Percentiles rank a stretch among this genome's conserved stretches.
phyloP scores from a whole-genome alignment of 2,329 filamentous ascomycete genomes.

The Pseudocercospora musae region DNA sequence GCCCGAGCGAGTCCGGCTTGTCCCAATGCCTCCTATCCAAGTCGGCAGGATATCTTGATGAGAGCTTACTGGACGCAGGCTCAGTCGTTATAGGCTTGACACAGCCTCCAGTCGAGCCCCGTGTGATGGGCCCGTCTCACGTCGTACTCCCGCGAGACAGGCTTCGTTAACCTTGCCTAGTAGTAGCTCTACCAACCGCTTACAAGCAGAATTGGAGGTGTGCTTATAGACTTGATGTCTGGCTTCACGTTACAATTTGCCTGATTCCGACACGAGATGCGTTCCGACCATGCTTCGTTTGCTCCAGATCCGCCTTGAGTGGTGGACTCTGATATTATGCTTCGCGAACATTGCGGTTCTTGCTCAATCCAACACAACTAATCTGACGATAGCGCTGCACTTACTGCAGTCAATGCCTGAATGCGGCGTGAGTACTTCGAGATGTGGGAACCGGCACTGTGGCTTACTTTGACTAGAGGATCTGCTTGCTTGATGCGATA shows the following conservation, averaged over 20 bases:
- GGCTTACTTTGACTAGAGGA: constrained; percentile 6
- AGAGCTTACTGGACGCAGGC: not conserved
- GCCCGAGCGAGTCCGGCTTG: not conserved
- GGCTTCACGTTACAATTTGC: not conserved
- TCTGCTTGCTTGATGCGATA: constrained; percentile 19
- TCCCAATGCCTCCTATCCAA: not conserved
- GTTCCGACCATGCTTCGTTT: not conserved
- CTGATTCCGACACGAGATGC: not conserved
- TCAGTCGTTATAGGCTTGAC: no score
- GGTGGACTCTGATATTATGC: not conserved
- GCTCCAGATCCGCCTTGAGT: not conserved
- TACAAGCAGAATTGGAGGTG: no score
- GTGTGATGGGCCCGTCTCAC: no score
- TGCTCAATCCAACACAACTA: not conserved
- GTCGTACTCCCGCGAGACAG: no score
- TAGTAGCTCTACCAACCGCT: no score
- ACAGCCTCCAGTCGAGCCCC: no score
- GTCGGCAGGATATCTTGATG: not conserved
- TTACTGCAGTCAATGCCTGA: constrained; percentile 7
- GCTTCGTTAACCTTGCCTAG: no score
- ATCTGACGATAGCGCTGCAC: not conserved
- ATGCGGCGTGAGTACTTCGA: constrained; percentile 1
- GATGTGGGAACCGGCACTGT: not conserved
- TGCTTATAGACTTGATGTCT: no score
- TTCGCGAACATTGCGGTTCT: not conserved